Base-by-base conservation (phyloP, 257 asterid genomes). In the Galeopsis tetrahit region DNA sequence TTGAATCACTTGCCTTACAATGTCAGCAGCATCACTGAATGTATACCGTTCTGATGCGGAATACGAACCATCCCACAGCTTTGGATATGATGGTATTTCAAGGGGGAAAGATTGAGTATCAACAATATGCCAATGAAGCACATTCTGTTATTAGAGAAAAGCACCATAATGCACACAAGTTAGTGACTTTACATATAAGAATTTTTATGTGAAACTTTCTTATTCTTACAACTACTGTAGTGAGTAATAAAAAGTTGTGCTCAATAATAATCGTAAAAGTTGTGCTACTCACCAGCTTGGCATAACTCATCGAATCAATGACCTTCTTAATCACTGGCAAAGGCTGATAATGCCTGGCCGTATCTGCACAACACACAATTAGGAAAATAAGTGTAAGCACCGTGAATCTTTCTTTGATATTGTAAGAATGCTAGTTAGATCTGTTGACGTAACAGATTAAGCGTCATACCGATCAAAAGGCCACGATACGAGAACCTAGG, bases 71-170 rank as follows among this genome's bases (percentile, higher is more conserved):
- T 85, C 56, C 98, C 97, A 94, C 69, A 94, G 81, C 81, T 88
- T 89, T 2, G 99, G 99, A 74, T 79, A 85, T 3, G 99, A 91
- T 7, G 97, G 99, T 68, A 91, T 78, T 76, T 94, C 96, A 6
- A 94, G 93, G 4, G 99, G 99, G 82, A 94, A 94, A 9, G 99
- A 94, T 73, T 94, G 96, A 14, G 94, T 76, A 62, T 94, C 99
- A 60, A 94, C 98, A 63, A 94, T 94, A 79, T 94, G 99, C 99
- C 99, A 94, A 73, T 94, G 99, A 78, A 94, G 81, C 87, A 94
- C 99, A 69, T 91, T 94, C 99, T 94, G 90, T 63, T 58, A 52
- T 9, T 9, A 34, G 58, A 6, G 7, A 56, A 67, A 36, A 44
- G 28, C 28, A 21, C 28, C 69, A n/a, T 10, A 21, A 63, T 1